A percentile compares a stretch with the other conserved stretches of the same genome.
phyloP scores from a whole-genome alignment of 2,329 filamentous ascomycete species.

The Hypoxylon sp. region DNA sequence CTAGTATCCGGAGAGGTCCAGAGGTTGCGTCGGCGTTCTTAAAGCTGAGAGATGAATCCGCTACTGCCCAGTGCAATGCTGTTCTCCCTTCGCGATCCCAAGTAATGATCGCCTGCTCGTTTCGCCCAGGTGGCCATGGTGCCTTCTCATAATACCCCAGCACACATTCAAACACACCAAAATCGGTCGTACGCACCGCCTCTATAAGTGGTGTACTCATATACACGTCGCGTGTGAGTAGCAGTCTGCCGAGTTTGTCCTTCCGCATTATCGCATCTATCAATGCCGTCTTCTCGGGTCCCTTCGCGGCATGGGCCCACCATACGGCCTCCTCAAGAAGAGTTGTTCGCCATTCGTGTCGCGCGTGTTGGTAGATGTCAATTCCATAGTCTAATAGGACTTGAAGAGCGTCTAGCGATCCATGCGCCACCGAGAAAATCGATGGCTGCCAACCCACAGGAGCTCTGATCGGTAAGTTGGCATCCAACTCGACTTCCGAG shows the following conservation, averaged over 20 bases:
- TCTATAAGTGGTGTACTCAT: conserved; percentile 32
- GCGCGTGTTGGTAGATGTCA: conserved; percentile 24
- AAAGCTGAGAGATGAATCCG: conserved; percentile 30
- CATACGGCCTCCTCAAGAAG: conserved; percentile 31
- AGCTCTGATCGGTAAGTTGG: conserved; percentile 1
- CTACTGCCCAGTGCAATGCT: conserved; percentile 29
- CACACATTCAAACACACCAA: conserved; percentile 29
- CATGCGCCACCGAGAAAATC: conserved; percentile 28
- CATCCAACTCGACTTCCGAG: conserved; percentile 23
- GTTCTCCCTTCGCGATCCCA: conserved; percentile 29
- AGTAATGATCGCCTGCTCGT: conserved; percentile 25
- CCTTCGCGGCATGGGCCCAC: conserved; percentile 29
- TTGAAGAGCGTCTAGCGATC: conserved; percentile 30
- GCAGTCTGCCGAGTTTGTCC: conserved; percentile 15
- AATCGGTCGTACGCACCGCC: conserved; percentile 34
- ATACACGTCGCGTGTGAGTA: conserved; percentile 28
- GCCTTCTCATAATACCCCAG: conserved; percentile 29
- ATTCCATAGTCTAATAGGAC: conserved; percentile 30
- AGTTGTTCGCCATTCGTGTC: conserved; percentile 18
- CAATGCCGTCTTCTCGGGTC: conserved; percentile 28
- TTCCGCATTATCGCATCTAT: conserved; percentile 38
- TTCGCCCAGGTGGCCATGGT: conserved; percentile 16
- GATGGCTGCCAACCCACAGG: conserved; percentile 22
- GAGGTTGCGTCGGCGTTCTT: conserved; percentile 23
- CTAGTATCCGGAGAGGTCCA: conserved; percentile 30